Conservation (phyloP, 2,329 filamentous ascomycete genomes). For the Biscogniauxia mediterranea region DNA sequence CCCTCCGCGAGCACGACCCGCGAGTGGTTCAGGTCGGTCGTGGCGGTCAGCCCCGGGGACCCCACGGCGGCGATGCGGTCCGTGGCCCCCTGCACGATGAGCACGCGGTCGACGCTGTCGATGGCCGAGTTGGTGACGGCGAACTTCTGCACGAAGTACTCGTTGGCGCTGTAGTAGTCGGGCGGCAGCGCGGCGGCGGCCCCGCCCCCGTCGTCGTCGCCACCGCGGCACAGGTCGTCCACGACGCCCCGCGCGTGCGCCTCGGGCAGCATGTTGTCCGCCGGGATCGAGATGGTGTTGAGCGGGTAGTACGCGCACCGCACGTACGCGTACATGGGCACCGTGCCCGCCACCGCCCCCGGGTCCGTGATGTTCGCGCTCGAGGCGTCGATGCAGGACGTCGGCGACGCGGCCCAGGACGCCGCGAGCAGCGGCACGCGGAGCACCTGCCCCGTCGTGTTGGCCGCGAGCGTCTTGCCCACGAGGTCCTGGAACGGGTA, state of each 20-base stretch:
- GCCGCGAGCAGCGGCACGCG: constrained; percentile 19
- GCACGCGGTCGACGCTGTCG: constrained; percentile 11
- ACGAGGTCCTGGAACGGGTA: constrained; percentile 16
- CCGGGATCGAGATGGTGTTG: constrained; percentile 18
- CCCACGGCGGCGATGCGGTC: constrained; percentile 19
- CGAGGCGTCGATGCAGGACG: constrained; percentile 11
- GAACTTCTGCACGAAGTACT: constrained; percentile 22
- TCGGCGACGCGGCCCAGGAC: constrained; percentile 11
- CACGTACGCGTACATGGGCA: constrained; percentile 14
- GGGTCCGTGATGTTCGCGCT: constrained; percentile 17
- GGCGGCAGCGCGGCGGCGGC: constrained; percentile 7
- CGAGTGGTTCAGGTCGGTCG: constrained; percentile 13
- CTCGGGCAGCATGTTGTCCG: constrained; percentile 15
- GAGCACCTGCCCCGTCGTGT: constrained; percentile 10
- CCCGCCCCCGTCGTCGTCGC: not conserved
- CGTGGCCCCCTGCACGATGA: constrained; percentile 16
- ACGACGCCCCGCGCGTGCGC: constrained; percentile 12
- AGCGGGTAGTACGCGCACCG: constrained; percentile 14
- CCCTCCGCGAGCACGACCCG: constrained; percentile 14
- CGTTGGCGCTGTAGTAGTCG: constrained; percentile 17
- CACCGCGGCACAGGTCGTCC: constrained; percentile 8
- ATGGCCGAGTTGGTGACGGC: constrained; percentile 10
- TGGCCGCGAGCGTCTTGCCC: constrained; percentile 11
- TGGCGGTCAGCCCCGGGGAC: constrained; percentile 11
- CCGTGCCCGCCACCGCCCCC: constrained; percentile 3